These are phyloP conservation scores for Aspergillus fumigatus DNA, from an alignment of 2,329 filamentous ascomycete species.

Conservation along the genomic window DNA sequence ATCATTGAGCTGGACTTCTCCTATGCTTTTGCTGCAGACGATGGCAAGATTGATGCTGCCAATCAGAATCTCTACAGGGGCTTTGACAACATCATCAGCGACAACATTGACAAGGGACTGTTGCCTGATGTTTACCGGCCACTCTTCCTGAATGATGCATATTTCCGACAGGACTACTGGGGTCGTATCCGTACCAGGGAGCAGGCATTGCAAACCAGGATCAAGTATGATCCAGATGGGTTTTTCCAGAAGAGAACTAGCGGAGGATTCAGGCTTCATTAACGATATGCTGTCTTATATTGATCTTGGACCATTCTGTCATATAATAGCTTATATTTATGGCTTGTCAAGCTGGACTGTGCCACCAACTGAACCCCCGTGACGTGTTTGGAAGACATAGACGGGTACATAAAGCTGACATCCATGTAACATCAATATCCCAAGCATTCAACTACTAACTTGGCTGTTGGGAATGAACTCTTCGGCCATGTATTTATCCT, in stretches of 20 bases:
- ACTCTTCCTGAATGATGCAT: constrained; percentile 46
- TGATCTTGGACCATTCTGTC: neutral
- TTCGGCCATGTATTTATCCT: too few species aligned
- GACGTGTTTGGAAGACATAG: too few species aligned
- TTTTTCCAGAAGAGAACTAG: constrained; percentile 40
- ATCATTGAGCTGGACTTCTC: constrained; percentile 45
- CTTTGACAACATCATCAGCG: constrained; percentile 29
- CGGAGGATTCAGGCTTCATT: constrained; percentile 35
- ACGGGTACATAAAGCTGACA: too few species aligned
- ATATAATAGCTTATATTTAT: neutral
- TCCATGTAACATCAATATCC: too few species aligned
- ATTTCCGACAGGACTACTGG: constrained; percentile 44
- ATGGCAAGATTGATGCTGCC: constrained; percentile 36
- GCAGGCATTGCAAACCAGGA: constrained; percentile 29
- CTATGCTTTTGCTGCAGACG: constrained; percentile 32
- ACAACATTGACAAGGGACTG: constrained; percentile 30
- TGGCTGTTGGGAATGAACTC: too few species aligned
- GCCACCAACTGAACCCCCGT: too few species aligned
- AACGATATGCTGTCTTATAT: neutral
- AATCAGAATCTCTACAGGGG: constrained; percentile 36
- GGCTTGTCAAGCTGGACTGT: neutral
- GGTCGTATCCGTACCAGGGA: constrained; percentile 32
- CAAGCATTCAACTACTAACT: too few species aligned
- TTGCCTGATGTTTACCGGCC: constrained; percentile 40
- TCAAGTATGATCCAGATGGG: constrained; percentile 36